These are phyloP conservation scores for Vitis hybrid DNA, from an alignment of 177 flowering plant species.

Conservation along the genomic window DNA sequence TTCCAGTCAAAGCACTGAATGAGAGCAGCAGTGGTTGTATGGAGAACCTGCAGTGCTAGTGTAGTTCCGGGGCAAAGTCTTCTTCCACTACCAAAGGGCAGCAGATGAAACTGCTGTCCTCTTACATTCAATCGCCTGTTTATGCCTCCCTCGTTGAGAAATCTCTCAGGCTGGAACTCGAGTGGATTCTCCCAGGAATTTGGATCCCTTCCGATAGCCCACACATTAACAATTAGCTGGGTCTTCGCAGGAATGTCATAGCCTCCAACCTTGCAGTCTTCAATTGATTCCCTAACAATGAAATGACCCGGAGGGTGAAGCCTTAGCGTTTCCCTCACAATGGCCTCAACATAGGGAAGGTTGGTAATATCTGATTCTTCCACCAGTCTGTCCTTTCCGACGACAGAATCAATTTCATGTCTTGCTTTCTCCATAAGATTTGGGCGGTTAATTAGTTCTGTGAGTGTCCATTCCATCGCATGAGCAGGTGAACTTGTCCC, in stretches of 20 bases:
- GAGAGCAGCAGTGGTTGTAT: slow-evolving; percentile 17
- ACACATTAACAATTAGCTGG: slow-evolving; percentile 24
- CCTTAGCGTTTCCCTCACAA: slow-evolving; percentile 29
- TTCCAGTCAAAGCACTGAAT: slow-evolving; percentile 24
- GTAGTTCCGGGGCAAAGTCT: slow-evolving; percentile 36
- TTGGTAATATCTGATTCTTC: slow-evolving; percentile 35
- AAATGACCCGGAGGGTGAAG: slow-evolving; percentile 36
- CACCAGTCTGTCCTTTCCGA: slow-evolving; percentile 23
- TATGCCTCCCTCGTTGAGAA: slow-evolving; percentile 22
- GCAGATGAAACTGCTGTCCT: slow-evolving; percentile 26
- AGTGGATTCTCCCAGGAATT: slow-evolving; percentile 25
- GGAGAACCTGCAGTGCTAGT: slow-evolving; percentile 26
- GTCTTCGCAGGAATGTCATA: slow-evolving; percentile 22
- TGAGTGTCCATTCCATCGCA: slow-evolving; percentile 37
- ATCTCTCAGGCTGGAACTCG: slow-evolving; percentile 33
- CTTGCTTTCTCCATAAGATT: slow-evolving; percentile 17
- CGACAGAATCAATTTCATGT: slow-evolving; percentile 26
- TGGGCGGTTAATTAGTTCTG: slow-evolving; percentile 30
- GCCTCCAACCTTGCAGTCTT: slow-evolving; percentile 27
- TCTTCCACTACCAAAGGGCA: slow-evolving; percentile 39
- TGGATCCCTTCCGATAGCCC: slow-evolving; percentile 33
- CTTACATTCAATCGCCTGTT: slow-evolving; percentile 31
- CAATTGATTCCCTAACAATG: slow-evolving; percentile 31
- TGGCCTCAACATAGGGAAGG: slow-evolving; percentile 33
- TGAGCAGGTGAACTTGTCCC: slow-evolving; percentile 27